These are phyloP conservation scores for Torulaspora quercuum DNA, from an alignment of 805 yeast species.

Conservation along the genomic window DNA sequence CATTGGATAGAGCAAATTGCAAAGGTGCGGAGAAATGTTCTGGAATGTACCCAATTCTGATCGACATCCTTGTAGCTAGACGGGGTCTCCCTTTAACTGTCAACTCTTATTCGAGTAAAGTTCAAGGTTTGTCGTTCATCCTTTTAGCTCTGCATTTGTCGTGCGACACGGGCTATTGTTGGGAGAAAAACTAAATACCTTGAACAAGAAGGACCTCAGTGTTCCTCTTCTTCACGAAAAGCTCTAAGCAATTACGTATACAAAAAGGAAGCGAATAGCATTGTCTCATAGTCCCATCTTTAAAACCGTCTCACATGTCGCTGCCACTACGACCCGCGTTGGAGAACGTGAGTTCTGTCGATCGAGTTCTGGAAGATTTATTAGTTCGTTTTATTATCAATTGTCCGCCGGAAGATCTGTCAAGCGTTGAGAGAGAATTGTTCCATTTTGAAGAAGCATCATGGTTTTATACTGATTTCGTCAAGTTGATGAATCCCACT, in stretches of 20 bases:
- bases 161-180: too few species aligned
- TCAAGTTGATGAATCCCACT: constrained; percentile 64
- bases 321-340: constrained; percentile 54
- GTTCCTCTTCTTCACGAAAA: too few species aligned
- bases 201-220: too few species aligned
- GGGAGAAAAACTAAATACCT: too few species aligned
- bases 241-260: too few species aligned
- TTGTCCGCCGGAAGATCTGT: constrained; percentile 86
- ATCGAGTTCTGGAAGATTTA: constrained; percentile 77
- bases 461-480: constrained; percentile 91
- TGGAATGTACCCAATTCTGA: constrained; percentile 78
- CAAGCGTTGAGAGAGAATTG: constrained; percentile 62
- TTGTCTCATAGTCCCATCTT: too few species aligned
- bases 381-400: constrained; percentile 86
- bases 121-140: too few species aligned
- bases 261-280: too few species aligned
- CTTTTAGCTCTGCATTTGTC: too few species aligned
- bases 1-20: constrained; percentile 61
- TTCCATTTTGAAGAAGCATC: constrained; percentile 98
- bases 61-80: constrained; percentile 7
- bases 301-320: constrained; percentile 44
- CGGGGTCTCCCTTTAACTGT: too few species aligned
- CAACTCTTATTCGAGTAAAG: too few species aligned
- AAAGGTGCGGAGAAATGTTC: constrained; percentile 91
- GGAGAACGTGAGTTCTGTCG: constrained; percentile 57